These are phyloP conservation scores for Emergomyces pasteurianus DNA, from an alignment of 2,329 filamentous ascomycete genomes.

Conservation along the genomic window DNA sequence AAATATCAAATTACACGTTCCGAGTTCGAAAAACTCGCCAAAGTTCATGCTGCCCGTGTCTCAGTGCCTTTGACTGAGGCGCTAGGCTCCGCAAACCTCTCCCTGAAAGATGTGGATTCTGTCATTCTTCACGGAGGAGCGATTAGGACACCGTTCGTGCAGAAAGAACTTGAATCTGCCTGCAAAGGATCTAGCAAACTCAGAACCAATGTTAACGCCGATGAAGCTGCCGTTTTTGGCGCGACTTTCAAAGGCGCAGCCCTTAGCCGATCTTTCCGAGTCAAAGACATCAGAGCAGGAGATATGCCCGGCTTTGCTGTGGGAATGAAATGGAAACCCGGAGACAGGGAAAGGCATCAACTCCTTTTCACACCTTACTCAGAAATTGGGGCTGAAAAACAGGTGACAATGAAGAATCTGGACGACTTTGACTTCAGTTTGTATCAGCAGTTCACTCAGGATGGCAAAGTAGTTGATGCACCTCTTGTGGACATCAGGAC, in stretches of 20 bases:
- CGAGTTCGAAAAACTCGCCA: conserved; percentile 69
- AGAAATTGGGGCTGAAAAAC: conserved; percentile 65
- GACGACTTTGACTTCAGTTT: conserved; percentile 72
- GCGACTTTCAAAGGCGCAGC: conserved; percentile 88
- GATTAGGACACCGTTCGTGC: conserved; percentile 85
- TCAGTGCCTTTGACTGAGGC: conserved; percentile 59
- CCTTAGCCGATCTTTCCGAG: conserved; percentile 87
- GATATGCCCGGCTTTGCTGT: conserved; percentile 65
- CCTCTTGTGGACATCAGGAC: conserved; percentile 58
- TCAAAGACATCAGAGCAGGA: conserved; percentile 86
- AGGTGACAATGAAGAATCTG: conserved; percentile 69
- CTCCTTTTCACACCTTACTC: conserved; percentile 73
- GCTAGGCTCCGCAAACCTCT: conserved; percentile 59
- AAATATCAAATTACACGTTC: conserved; percentile 73
- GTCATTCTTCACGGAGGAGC: conserved; percentile 88
- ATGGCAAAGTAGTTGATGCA: conserved; percentile 39
- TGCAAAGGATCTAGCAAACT: conserved; percentile 65
- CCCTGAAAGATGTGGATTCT: conserved; percentile 67
- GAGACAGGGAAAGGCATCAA: conserved; percentile 62
- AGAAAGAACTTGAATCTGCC: conserved; percentile 70
- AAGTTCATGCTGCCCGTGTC: conserved; percentile 56
- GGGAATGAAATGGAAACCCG: conserved; percentile 62
- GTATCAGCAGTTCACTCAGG: conserved; percentile 54
- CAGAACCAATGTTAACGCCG: conserved; percentile 87
- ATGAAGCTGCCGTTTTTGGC: conserved; percentile 92